A percentile compares a stretch with the other conserved stretches of the same genome.
phyloP scores from a whole-genome alignment of 257 asterid genomes.

The Gentiana straminea region DNA sequence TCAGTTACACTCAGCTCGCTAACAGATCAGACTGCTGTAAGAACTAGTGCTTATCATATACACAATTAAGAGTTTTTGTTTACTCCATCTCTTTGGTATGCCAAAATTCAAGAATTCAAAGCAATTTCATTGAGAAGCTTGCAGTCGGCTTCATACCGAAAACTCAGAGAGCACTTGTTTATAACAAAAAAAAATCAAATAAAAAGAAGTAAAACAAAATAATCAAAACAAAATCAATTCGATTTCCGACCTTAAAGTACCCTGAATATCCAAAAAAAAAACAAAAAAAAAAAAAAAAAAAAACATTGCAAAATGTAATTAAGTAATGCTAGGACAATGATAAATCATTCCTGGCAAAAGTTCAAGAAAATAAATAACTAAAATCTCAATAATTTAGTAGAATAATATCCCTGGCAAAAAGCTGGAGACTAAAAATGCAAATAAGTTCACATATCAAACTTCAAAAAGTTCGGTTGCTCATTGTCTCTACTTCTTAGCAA shows the following conservation, averaged over 20 bases:
- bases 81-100: too few species aligned
- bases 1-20: too few species aligned
- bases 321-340: constrained; percentile 10
- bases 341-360: constrained; percentile 3
- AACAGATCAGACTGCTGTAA: too few species aligned
- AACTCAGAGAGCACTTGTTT: too few species aligned
- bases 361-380: constrained; percentile 5
- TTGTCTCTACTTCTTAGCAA: constrained; percentile 12
- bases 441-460: too few species aligned
- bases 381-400: constrained; percentile 8
- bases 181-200: too few species aligned
- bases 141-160: background rate
- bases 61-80: too few species aligned
- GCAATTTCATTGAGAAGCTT: background rate
- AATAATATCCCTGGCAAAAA: constrained; percentile 7
- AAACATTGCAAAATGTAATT: too few species aligned
- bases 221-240: background rate
- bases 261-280: too few species aligned
- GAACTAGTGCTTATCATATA: too few species aligned
- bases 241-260: too few species aligned
- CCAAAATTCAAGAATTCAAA: background rate
- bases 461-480: background rate
- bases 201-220: background rate
- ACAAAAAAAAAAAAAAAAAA: too few species aligned
- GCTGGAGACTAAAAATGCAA: constrained; percentile 1